Percentiles rank a stretch among this genome's conserved stretches.
Conservation (phyloP, 2,329 filamentous ascomycete species). For the Talaromyces sp. region DNA sequence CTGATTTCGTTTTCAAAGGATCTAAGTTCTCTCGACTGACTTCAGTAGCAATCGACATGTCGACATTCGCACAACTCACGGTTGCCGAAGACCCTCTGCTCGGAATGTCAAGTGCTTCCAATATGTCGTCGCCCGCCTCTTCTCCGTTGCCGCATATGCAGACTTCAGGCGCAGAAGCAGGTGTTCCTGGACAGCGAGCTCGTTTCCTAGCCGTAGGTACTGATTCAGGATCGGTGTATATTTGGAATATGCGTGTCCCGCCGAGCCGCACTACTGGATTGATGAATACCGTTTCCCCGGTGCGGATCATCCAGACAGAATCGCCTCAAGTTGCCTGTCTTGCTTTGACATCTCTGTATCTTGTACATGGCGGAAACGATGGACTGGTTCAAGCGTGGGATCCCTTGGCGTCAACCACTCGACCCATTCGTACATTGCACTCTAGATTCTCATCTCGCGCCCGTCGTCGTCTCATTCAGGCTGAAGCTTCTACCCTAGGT, state of each 20-base stretch:
- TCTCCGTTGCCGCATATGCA: slow-evolving; percentile 52
- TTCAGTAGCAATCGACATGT: slow-evolving; percentile 68
- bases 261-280: slow-evolving; percentile 53
- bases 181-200: slow-evolving; percentile 80
- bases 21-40: slow-evolving; percentile 62
- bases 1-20: slow-evolving; percentile 60
- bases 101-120: slow-evolving; percentile 54
- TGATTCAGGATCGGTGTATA: slow-evolving; percentile 66
- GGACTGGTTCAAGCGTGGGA: slow-evolving; percentile 97
- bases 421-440: slow-evolving; percentile 81
- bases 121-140: slow-evolving; percentile 52
- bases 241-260: slow-evolving; percentile 79
- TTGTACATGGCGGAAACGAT: slow-evolving; percentile 92
- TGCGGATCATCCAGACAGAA: slow-evolving; percentile 84
- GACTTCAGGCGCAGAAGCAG: slow-evolving; percentile 43
- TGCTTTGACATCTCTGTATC: slow-evolving; percentile 76
- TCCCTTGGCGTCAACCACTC: slow-evolving; percentile 73
- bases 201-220: slow-evolving; percentile 81
- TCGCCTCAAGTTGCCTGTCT: slow-evolving; percentile 83
- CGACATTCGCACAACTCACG: slow-evolving; percentile 67
- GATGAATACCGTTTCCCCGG: slow-evolving; percentile 61
- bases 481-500: slow-evolving; percentile 63
- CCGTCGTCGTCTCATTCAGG: slow-evolving; percentile 68
- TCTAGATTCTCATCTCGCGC: slow-evolving; percentile 78
- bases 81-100: slow-evolving; percentile 74